Base-by-base conservation (phyloP, 1,284 basidiomycete species). In the Trichosporon sp. region DNA sequence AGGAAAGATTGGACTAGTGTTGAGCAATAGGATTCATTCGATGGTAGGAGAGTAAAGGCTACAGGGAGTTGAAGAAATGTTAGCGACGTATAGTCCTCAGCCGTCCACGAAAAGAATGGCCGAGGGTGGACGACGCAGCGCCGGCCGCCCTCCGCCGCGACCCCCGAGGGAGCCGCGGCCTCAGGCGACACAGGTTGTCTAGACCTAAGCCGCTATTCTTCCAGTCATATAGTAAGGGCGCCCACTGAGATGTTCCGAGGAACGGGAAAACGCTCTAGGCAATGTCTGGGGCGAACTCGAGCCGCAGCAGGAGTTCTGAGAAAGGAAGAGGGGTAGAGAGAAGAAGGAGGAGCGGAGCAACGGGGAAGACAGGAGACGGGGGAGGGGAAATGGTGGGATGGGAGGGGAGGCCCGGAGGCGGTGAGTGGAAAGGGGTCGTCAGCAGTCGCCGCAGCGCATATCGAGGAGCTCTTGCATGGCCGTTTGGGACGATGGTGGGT, bases 201-300 rank as follows among this genome's bases (percentile, higher is more conserved):
- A 60, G 56, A 60, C 56, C 56, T 60, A 60, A 60, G 56, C 56
- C 56, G 56, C 56, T 60, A 60, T 60, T 60, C 56, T 60, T 60
- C 56, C 56, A 60, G 56, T 60, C 56, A 60, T 60, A 60, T 60
- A 60, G 56, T 60, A 60, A 60, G 56, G 56, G 56, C 56, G 56
- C 56, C 56, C 56, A 60, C 56, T 60, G 27, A n/a, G 27, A 31
- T 31, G 56, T 60, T 60, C 56, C 29, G 56, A 29, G 27, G 56
- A 60, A 60, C 56, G 56, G 56, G 56, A 32, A 32, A 60, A 60
- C 56, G 56, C 56, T 60, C 56, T 60, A 60, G 56, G 56, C 56
- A 60, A 60, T 60, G 56, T 60, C 56, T 60, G 56, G 56, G 29
- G 31, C 56, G 56, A 31, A 21, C 56, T 60, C 53, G 56, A n/a